Evolutionary conservation across 306 rosid species (phyloP).

Genomic region (Pyrus pyrifolia): DNA sequence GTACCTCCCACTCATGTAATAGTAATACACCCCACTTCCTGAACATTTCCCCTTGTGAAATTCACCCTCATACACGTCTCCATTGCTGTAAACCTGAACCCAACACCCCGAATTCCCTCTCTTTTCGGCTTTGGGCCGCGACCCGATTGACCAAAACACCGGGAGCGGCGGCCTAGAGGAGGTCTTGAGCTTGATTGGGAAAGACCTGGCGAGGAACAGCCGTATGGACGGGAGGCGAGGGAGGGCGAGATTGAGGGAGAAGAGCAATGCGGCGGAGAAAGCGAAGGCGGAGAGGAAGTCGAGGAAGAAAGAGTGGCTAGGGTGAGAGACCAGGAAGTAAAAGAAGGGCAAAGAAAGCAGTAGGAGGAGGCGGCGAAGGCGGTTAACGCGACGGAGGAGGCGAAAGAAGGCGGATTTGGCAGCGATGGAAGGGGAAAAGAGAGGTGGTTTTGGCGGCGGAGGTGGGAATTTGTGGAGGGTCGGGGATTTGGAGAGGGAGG

Average conservation of each 20-base stretch:
- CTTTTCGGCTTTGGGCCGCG: conserved; percentile 54
- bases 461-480: conserved; percentile 35
- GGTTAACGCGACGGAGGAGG: conserved; percentile 49
- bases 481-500: conserved; percentile 52
- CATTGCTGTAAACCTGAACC: conserved; percentile 84
- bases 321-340: conserved; percentile 78
- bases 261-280: conserved; percentile 71
- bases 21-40: conserved; percentile 90
- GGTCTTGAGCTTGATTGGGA: conserved; percentile 46
- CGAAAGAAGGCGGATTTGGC: conserved; percentile 39
- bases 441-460: conserved; percentile 22
- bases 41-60: conserved; percentile 87
- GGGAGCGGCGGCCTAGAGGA: conserved; percentile 52
- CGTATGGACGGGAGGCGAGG: conserved; percentile 77
- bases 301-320: conserved; percentile 56
- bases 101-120: conserved; percentile 59
- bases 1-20: conserved; percentile 91
- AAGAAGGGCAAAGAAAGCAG: conserved; percentile 66
- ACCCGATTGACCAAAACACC: conserved; percentile 92
- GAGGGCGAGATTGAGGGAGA: conserved; percentile 73
- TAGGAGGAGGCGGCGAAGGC: conserved; percentile 45
- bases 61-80: conserved; percentile 94
- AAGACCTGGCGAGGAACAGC: conserved; percentile 48
- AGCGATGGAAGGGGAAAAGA: conserved; percentile 32
- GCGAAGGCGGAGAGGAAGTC: conserved; percentile 90